A percentile compares a stretch with the other conserved stretches of the same genome.
Evolutionary conservation across 345 rosid genomes (phyloP).

Genomic region (Lagerstroemia speciosa): DNA sequence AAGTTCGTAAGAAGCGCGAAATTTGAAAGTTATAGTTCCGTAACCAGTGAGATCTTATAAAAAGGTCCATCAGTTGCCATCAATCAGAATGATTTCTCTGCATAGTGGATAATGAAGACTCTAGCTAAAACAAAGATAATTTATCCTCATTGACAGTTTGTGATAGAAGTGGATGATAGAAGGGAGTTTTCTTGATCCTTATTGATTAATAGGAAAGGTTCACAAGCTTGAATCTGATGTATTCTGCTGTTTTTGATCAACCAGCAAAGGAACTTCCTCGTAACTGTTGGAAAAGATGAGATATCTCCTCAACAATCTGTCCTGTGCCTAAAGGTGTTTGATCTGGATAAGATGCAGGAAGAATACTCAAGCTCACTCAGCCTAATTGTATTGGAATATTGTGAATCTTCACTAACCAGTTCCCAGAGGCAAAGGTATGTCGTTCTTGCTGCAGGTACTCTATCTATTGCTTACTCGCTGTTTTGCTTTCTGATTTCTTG

Average conservation of each 20-base stretch:
- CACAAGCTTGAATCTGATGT: neutral
- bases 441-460: neutral
- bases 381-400: conserved; percentile 80
- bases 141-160: neutral
- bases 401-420: conserved; percentile 83
- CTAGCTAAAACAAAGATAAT: neutral
- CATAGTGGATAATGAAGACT: neutral
- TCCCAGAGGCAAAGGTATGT: conserved; percentile 88
- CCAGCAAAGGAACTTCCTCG: conserved; percentile 89
- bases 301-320: conserved; percentile 69
- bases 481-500: neutral
- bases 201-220: neutral
- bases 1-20: neutral
- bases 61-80: neutral
- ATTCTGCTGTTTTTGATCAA: conserved; percentile 3
- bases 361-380: conserved; percentile 66
- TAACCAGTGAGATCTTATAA: neutral
- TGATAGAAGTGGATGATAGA: neutral
- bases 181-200: neutral
- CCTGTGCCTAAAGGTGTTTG: conserved; percentile 81
- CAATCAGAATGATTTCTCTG: neutral
- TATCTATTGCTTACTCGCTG: neutral
- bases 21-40: neutral
- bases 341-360: conserved; percentile 79
- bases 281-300: conserved; percentile 86